These are phyloP conservation scores for Bigelowiella natans DNA, from an alignment of 78 protist genomes.

Conservation along the genomic window DNA sequence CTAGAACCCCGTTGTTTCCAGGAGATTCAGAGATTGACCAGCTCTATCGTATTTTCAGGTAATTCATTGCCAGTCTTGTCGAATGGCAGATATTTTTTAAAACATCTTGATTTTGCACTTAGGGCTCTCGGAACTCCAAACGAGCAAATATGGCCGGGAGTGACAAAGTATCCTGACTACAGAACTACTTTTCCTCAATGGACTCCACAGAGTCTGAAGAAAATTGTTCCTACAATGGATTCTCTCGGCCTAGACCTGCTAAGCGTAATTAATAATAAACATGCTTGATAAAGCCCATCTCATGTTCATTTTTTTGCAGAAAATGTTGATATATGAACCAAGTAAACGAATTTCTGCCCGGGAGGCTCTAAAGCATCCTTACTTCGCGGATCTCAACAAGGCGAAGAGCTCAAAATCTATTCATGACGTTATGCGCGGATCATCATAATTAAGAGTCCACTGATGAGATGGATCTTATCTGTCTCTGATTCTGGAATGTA, in stretches of 20 bases:
- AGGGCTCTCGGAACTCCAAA: slow-evolving; percentile 45
- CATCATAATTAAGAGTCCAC: no score
- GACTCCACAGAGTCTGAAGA: slow-evolving; percentile 43
- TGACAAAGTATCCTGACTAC: slow-evolving; percentile 13
- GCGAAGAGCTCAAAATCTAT: not conserved
- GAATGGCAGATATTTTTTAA: not conserved
- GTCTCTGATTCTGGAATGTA: no score
- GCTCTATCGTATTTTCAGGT: slow-evolving; percentile 44
- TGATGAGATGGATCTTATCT: no score
- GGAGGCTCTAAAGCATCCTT: slow-evolving; percentile 64
- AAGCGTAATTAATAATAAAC: not conserved
- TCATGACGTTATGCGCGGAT: not conserved
- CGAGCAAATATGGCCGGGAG: slow-evolving; percentile 25
- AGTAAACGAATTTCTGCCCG: slow-evolving; percentile 54
- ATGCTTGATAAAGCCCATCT: no score
- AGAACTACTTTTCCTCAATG: slow-evolving; percentile 59
- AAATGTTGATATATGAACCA: slow-evolving; percentile 62
- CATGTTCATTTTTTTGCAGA: not conserved
- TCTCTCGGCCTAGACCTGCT: slow-evolving; percentile 53
- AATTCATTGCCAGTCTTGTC: no score
- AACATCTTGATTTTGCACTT: not conserved
- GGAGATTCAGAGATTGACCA: slow-evolving; percentile 51
- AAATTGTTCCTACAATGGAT: slow-evolving; percentile 38
- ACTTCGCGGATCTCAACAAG: slow-evolving; percentile 50
- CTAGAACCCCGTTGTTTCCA: slow-evolving; percentile 37